Evolutionary conservation across 257 asterid genomes (phyloP).

Genomic region (Solanum stenotomum): DNA sequence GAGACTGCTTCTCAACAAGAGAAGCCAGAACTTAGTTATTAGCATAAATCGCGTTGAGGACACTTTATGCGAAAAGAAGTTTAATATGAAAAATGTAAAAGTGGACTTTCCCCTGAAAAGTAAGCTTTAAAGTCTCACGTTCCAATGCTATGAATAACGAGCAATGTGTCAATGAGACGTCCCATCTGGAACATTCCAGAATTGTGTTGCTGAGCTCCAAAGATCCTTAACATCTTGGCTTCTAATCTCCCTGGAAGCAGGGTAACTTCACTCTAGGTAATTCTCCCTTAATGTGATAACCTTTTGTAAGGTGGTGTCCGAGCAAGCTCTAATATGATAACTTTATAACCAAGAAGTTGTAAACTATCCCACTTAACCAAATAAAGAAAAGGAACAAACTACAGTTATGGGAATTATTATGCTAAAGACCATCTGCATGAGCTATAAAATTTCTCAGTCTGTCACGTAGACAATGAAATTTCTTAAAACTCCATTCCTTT

Average conservation of each 20-base stretch:
- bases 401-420: not conserved
- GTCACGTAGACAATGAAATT: not conserved
- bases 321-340: not conserved
- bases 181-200: not conserved
- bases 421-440: not conserved
- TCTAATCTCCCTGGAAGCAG: not conserved
- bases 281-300: not conserved
- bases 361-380: not conserved
- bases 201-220: not conserved
- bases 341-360: not conserved
- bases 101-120: not conserved
- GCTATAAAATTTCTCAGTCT: not conserved
- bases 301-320: not conserved
- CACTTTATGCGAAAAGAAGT: not conserved
- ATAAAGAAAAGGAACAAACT: not conserved
- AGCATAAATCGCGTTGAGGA: not conserved
- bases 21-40: not conserved
- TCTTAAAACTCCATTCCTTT: not conserved
- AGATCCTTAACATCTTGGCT: not conserved
- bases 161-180: not conserved
- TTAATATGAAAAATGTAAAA: not conserved
- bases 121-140: not conserved
- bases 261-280: not conserved
- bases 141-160: not conserved
- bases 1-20: not conserved